A percentile compares a stretch with the other conserved stretches of the same genome.
These are phyloP conservation scores for Diphasiastrum complanatum DNA, from an alignment of 83 land plant species.

Conservation along the genomic window DNA sequence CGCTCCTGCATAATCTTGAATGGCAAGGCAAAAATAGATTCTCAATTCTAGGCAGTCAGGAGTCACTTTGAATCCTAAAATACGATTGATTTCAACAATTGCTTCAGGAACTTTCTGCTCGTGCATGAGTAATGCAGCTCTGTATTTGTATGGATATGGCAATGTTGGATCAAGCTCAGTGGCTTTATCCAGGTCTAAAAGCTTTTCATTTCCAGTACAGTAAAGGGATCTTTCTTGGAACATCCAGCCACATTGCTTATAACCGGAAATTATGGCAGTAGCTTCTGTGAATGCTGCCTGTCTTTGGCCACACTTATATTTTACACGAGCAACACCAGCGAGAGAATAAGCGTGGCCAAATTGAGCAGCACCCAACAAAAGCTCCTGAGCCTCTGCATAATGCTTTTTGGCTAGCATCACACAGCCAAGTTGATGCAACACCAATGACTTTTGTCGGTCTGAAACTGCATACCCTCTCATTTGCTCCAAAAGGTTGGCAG, in stretches of 20 bases:
- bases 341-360: constrained; percentile 83
- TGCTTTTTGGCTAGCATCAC: constrained; percentile 78
- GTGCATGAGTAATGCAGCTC: constrained; percentile 67
- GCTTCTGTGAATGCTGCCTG: constrained; percentile 53
- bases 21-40: constrained; percentile 69
- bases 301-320: constrained; percentile 65
- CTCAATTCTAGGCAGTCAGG: constrained; percentile 81
- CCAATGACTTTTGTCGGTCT: constrained; percentile 72
- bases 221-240: constrained; percentile 82
- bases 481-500: constrained; percentile 68
- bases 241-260: constrained; percentile 80
- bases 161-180: constrained; percentile 87
- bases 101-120: constrained; percentile 64
- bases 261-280: constrained; percentile 44
- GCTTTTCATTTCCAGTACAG: constrained; percentile 61
- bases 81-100: constrained; percentile 68
- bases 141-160: constrained; percentile 76
- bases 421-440: constrained; percentile 82
- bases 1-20: constrained; percentile 74
- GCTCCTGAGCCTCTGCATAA: constrained; percentile 61
- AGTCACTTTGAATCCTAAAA: constrained; percentile 82
- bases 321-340: constrained; percentile 78
- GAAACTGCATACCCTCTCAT: constrained; percentile 54
- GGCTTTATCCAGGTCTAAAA: constrained; percentile 59
- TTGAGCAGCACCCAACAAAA: constrained; percentile 70